Evolutionary conservation across 176 grass and related monocot genomes (phyloP).

Genomic region (Triticum turgidum): DNA sequence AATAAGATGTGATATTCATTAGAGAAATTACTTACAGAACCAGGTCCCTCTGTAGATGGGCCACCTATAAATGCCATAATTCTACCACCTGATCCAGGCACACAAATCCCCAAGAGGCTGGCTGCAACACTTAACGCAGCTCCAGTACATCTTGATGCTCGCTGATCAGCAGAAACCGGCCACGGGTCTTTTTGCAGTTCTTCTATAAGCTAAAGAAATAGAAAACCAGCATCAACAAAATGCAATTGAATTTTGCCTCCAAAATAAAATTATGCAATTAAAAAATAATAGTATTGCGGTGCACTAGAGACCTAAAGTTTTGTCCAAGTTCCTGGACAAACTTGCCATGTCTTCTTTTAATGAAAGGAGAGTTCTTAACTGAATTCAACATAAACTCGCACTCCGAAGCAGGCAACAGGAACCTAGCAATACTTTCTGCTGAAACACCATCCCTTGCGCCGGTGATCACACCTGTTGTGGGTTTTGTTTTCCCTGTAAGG

Average conservation of each 20-base stretch:
- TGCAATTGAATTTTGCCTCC: neutral
- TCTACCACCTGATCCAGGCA: conserved; percentile 92
- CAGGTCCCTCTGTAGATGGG: conserved; percentile 76
- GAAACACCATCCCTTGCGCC: conserved; percentile 75
- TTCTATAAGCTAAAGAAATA: conserved; percentile 69
- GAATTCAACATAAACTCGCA: conserved; percentile 93
- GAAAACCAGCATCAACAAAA: neutral
- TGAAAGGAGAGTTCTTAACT: conserved; percentile 48
- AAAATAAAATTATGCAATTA: conserved; percentile 8
- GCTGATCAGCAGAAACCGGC: conserved; percentile 73
- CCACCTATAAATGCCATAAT: conserved; percentile 96
- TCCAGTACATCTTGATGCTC: conserved; percentile 84
- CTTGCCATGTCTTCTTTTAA: conserved; percentile 1
- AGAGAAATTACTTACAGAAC: conserved; percentile 63
- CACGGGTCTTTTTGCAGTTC: conserved; percentile 89
- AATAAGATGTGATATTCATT: conserved; percentile 1
- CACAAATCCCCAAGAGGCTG: conserved; percentile 72
- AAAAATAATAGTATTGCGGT: neutral
- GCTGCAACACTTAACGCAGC: conserved; percentile 79
- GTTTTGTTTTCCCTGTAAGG: conserved; percentile 67
- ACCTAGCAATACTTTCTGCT: conserved; percentile 73
- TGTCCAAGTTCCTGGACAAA: neutral
- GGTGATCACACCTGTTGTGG: conserved; percentile 71
- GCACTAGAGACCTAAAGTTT: neutral
- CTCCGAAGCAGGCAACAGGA: conserved; percentile 83